Evolutionary conservation across 1,139 yeast species (phyloP).

Genomic region (Lizanozyma gosingica): DNA sequence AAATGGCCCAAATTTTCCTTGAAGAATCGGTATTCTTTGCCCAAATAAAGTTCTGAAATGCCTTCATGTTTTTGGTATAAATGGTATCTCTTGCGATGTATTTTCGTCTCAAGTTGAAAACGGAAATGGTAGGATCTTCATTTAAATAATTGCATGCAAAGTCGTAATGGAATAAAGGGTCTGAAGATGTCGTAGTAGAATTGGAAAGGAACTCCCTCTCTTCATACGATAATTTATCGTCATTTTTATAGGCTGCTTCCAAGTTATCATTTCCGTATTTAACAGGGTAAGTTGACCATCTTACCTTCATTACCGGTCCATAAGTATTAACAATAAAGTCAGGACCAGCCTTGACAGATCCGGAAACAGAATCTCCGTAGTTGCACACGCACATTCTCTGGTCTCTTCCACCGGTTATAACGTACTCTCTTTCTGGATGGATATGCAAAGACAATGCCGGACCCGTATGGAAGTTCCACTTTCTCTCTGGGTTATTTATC

Average conservation of each 20-base stretch:
- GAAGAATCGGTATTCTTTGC: conserved; percentile 17
- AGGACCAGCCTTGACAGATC: conserved; percentile 41
- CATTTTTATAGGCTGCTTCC: conserved; percentile 2
- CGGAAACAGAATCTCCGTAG: conserved; percentile 31
- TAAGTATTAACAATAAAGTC: conserved; percentile 67
- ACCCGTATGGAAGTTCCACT: conserved; percentile 84
- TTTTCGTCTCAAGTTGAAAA: conserved; percentile 68
- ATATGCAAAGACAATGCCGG: conserved; percentile 85
- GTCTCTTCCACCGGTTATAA: conserved; percentile 91
- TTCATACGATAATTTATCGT: conserved; percentile 11
- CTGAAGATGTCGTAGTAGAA: conserved; percentile 7
- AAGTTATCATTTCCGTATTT: conserved; percentile 1
- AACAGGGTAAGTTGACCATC: conserved; percentile 46
- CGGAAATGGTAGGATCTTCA: conserved; percentile 65
- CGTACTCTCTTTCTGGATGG: conserved; percentile 76
- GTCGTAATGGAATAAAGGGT: conserved; percentile 40
- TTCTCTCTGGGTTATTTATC: conserved; percentile 46
- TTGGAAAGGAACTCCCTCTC: conserved; percentile 22
- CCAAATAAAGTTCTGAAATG: conserved; percentile 39
- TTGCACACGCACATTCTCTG: conserved; percentile 78
- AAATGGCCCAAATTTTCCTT: conserved; percentile 32
- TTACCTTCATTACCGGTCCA: conserved; percentile 65
- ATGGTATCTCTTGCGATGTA: conserved; percentile 55
- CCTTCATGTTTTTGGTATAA: neutral
- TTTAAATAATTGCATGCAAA: conserved; percentile 73